Conservation (phyloP, 306 rosid genomes). For the Fragaria nilgerrensis region DNA sequence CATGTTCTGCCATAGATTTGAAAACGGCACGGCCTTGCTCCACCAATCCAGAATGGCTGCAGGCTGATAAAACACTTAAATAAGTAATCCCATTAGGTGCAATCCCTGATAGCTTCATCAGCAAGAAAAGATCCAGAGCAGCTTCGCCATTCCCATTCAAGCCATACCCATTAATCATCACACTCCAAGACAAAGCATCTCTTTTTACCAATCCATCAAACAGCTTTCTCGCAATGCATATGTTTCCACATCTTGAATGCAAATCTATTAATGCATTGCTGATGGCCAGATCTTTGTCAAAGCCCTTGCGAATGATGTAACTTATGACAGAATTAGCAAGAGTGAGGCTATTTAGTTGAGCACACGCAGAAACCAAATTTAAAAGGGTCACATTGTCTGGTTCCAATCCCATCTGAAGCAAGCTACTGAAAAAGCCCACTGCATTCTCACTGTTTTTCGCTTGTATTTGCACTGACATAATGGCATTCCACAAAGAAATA, state of each 20-base stretch:
- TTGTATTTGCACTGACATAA: slow-evolving; percentile 27
- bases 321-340: slow-evolving; percentile 14
- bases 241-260: slow-evolving; percentile 32
- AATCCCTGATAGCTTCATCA: slow-evolving; percentile 27
- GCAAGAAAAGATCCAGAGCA: slow-evolving; percentile 33
- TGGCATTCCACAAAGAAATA: slow-evolving; percentile 35
- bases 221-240: slow-evolving; percentile 27
- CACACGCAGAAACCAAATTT: slow-evolving; percentile 31
- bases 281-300: slow-evolving; percentile 24
- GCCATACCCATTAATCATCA: slow-evolving; percentile 36
- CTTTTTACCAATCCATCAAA: slow-evolving; percentile 26
- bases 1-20: slow-evolving; percentile 26
- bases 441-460: slow-evolving; percentile 12
- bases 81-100: slow-evolving; percentile 21
- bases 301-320: slow-evolving; percentile 22
- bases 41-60: slow-evolving; percentile 37
- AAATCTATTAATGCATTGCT: slow-evolving; percentile 31
- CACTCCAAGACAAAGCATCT: slow-evolving; percentile 31
- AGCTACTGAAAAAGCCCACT: slow-evolving; percentile 10
- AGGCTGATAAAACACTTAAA: slow-evolving; percentile 31
- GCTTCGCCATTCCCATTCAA: slow-evolving; percentile 34
- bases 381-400: slow-evolving; percentile 32
- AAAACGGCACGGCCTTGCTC: slow-evolving; percentile 26
- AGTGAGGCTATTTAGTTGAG: slow-evolving; percentile 20
- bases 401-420: slow-evolving; percentile 28